A percentile compares a stretch with the other conserved stretches of the same genome.
Conservation (phyloP, 768 basidiomycete genomes). For the Arthromyces matolae region DNA sequence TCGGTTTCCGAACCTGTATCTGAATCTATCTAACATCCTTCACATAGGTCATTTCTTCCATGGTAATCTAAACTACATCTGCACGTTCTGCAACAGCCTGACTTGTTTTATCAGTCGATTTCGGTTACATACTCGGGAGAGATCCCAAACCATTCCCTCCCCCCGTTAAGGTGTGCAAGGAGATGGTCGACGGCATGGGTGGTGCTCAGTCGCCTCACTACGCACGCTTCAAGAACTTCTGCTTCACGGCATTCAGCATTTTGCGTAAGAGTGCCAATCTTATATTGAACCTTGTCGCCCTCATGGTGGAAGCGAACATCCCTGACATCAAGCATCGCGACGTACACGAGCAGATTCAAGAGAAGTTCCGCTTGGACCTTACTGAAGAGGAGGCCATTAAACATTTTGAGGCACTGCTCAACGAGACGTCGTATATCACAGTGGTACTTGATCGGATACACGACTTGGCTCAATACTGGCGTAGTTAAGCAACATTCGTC, state of each 20-base stretch:
- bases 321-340: slow-evolving; percentile 94
- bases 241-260: slow-evolving; percentile 97
- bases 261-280: slow-evolving; percentile 96
- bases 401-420: slow-evolving; percentile 89
- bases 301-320: slow-evolving; percentile 98
- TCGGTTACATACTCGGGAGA: slow-evolving; percentile 95
- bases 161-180: slow-evolving; percentile 97
- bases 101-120: slow-evolving; percentile 66
- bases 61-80: slow-evolving; percentile 40
- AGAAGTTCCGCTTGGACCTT: slow-evolving; percentile 92
- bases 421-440: slow-evolving; percentile 92
- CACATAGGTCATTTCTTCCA: slow-evolving; percentile 89
- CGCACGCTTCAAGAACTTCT: slow-evolving; percentile 91
- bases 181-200: slow-evolving; percentile 99
- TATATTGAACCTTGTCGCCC: slow-evolving; percentile 90
- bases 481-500: no score
- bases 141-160: slow-evolving; percentile 98
- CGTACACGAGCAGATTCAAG: slow-evolving; percentile 87
- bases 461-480: slow-evolving; percentile 86
- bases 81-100: background rate
- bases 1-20: background rate
- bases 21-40: background rate
- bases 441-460: slow-evolving; percentile 93
- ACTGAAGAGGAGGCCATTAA: slow-evolving; percentile 97
- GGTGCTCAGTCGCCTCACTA: slow-evolving; percentile 95